Conservation (phyloP, 2,329 filamentous ascomycete genomes). For the Rutstroemia sp. region DNA sequence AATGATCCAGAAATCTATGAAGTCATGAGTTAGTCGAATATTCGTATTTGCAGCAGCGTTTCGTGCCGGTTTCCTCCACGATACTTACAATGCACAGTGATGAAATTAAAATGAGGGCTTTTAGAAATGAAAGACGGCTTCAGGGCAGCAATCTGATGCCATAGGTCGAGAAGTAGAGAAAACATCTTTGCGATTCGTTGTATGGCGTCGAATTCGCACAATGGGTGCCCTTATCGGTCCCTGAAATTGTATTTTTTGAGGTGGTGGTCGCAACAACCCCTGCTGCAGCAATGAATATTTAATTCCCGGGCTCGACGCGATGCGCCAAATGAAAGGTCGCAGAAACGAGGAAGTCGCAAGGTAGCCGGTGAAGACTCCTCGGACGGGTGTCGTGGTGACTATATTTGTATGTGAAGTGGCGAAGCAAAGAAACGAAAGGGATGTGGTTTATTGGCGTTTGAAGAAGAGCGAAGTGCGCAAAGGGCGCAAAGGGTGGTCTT, state of each 20-base stretch:
- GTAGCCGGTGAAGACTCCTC: slow-evolving; percentile 1
- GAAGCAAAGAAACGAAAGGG: slow-evolving; percentile 2
- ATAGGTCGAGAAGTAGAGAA: slow-evolving; percentile 21
- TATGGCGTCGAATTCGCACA: background rate
- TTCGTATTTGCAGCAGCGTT: background rate
- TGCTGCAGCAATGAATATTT: background rate
- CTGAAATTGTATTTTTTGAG: background rate
- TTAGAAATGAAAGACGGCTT: slow-evolving; percentile 52
- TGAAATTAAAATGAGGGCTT: slow-evolving; percentile 71
- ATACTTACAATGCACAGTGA: slow-evolving; percentile 66
- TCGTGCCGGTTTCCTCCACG: too few relatives aligned
- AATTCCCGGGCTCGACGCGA: slow-evolving; percentile 1
- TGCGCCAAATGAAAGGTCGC: background rate
- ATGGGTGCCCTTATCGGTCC: background rate
- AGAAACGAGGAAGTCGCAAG: slow-evolving; percentile 4
- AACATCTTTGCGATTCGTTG: slow-evolving; percentile 17
- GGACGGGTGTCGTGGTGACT: background rate
- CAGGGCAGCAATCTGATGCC: slow-evolving; percentile 40
- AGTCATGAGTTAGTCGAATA: background rate
- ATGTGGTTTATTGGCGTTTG: background rate
- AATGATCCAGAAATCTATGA: slow-evolving; percentile 71
- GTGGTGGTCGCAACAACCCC: background rate
- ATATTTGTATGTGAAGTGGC: background rate
- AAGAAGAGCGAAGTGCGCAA: background rate
- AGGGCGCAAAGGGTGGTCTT: background rate